Evolutionary conservation across 805 yeast genomes (phyloP).

Genomic region (Pichia insulana): DNA sequence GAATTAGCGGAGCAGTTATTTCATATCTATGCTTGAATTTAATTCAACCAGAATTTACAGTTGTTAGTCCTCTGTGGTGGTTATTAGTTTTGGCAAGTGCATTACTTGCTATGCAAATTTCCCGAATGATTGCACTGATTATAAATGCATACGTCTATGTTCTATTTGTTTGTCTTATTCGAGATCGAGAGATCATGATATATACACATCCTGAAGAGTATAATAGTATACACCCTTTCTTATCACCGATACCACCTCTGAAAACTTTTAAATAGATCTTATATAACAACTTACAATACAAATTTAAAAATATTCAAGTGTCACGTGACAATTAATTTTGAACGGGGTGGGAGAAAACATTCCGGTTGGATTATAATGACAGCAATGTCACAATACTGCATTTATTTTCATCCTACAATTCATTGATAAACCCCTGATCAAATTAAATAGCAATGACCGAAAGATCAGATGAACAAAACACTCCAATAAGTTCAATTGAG

Average conservation of each 20-base stretch:
- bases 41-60: conserved; percentile 60
- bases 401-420: no score
- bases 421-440: no score
- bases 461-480: no score
- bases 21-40: conserved; percentile 58
- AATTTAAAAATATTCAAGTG: not conserved
- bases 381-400: no score
- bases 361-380: no score
- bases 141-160: conserved; percentile 75
- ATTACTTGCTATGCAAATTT: conserved; percentile 63
- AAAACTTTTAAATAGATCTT: not conserved
- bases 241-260: not conserved
- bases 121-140: conserved; percentile 59
- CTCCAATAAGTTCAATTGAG: not conserved
- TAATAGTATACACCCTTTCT: not conserved
- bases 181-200: conserved; percentile 73
- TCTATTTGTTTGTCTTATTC: conserved; percentile 73
- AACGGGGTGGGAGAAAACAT: no score
- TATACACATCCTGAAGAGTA: conserved; percentile 49
- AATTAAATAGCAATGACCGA: no score
- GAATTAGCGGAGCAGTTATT: conserved; percentile 35
- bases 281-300: no score
- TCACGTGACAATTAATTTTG: no score
- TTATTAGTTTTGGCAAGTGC: conserved; percentile 26
- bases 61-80: conserved; percentile 44